These are phyloP conservation scores for Dittrichia graveolens DNA, from an alignment of 129 eudicot species.

Conservation along the genomic window DNA sequence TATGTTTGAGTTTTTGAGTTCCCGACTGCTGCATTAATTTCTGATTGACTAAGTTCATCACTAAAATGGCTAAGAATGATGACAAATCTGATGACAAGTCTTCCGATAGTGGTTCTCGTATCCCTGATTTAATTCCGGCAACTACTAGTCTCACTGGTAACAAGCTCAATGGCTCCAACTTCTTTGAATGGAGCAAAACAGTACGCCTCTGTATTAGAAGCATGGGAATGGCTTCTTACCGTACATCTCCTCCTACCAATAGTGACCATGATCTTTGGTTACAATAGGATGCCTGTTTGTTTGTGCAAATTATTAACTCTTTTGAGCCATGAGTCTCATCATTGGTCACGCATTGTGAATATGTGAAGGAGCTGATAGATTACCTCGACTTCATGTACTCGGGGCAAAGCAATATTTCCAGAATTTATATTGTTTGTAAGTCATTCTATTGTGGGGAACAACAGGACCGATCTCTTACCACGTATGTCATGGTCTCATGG, in stretches of 20 bases:
- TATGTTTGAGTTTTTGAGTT: too few species aligned
- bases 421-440: not conserved
- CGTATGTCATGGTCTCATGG: too few species aligned
- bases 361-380: not conserved
- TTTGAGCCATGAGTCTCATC: not conserved
- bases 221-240: not conserved
- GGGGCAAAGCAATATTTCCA: not conserved
- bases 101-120: too few species aligned
- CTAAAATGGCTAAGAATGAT: too few species aligned
- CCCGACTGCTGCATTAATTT: too few species aligned
- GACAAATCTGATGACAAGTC: too few species aligned
- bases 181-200: constrained; percentile 8
- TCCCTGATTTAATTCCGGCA: not conserved
- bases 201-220: not conserved
- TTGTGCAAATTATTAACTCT: not conserved
- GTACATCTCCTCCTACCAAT: not conserved
- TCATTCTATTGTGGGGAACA: too few species aligned
- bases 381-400: too few species aligned
- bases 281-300: not conserved
- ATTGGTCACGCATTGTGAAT: not conserved
- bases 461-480: too few species aligned
- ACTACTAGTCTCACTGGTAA: not conserved
- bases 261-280: not conserved
- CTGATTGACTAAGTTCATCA: too few species aligned
- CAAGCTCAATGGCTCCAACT: not conserved